Conservation (phyloP, 2,329 filamentous ascomycete genomes). For the Zasmidium cellare region DNA sequence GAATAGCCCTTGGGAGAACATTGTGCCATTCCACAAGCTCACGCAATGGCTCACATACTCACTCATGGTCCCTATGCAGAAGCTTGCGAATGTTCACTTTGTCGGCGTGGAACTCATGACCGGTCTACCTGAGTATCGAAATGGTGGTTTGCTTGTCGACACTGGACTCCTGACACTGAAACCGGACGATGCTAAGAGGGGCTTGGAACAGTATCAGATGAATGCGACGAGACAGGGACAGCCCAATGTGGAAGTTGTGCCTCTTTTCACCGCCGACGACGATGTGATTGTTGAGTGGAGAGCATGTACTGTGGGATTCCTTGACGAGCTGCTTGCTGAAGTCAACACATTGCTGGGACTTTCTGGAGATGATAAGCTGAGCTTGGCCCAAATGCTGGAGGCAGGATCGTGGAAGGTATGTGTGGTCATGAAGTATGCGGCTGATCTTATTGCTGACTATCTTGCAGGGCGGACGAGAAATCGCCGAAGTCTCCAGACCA, state of each 20-base stretch:
- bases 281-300: constrained; percentile 81
- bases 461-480: constrained; percentile 81
- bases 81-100: constrained; percentile 76
- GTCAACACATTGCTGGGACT: constrained; percentile 70
- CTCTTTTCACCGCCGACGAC: constrained; percentile 70
- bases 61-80: constrained; percentile 87
- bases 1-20: constrained; percentile 72
- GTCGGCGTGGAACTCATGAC: constrained; percentile 81
- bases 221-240: constrained; percentile 72
- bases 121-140: constrained; percentile 87
- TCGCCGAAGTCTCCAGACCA: constrained; percentile 90
- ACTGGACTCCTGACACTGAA: constrained; percentile 79
- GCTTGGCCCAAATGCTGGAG: constrained; percentile 84
- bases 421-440: neutral
- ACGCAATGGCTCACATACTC: constrained; percentile 96
- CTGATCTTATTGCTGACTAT: constrained; percentile 1
- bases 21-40: constrained; percentile 89
- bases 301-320: constrained; percentile 70
- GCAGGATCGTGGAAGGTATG: constrained; percentile 97
- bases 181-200: constrained; percentile 66
- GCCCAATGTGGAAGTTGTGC: constrained; percentile 71
- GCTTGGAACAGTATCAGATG: constrained; percentile 67
- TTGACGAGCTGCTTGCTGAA: constrained; percentile 69
- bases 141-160: constrained; percentile 85
- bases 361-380: constrained; percentile 68